phyloP scores from a whole-genome alignment of 768 basidiomycete genomes.

The Guyanaporus albipodus region DNA sequence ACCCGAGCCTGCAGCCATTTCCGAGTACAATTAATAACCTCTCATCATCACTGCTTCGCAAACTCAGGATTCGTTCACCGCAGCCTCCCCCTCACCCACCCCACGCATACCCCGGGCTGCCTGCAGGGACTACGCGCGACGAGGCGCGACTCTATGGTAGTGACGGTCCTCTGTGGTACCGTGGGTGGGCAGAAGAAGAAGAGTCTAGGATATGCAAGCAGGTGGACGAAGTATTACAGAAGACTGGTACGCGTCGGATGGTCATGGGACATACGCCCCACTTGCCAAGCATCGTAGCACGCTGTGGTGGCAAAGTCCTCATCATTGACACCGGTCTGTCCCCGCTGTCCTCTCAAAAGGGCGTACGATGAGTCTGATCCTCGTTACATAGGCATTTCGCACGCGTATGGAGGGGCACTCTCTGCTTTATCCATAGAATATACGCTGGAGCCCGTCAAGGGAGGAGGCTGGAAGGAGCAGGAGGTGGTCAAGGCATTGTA shows the following conservation, averaged over 20 bases:
- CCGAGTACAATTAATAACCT: constrained; percentile 79
- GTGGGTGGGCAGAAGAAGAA: constrained; percentile 80
- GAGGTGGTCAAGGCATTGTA: constrained; percentile 36
- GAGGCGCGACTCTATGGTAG: constrained; percentile 69
- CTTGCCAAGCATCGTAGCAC: constrained; percentile 77
- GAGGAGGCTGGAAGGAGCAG: constrained; percentile 34
- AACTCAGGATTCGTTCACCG: constrained; percentile 61
- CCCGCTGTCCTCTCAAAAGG: neutral
- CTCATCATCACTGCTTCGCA: constrained; percentile 62
- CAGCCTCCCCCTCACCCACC: constrained; percentile 80
- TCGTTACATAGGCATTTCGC: constrained; percentile 68
- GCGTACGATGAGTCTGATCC: neutral
- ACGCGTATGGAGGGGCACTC: constrained; percentile 90
- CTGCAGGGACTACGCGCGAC: constrained; percentile 55
- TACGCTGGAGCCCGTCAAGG: constrained; percentile 59
- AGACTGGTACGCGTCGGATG: constrained; percentile 81
- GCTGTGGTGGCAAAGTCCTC: constrained; percentile 90
- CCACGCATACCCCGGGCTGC: constrained; percentile 67
- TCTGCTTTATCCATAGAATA: constrained; percentile 88
- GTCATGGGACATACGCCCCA: constrained; percentile 98
- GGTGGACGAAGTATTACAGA: constrained; percentile 66
- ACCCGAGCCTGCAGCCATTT: constrained; percentile 73
- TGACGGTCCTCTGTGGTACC: constrained; percentile 91
- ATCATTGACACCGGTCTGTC: constrained; percentile 88
- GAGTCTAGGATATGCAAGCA: constrained; percentile 67